Percentiles rank a stretch among this genome's conserved stretches.
Conservation (phyloP, 345 rosid species). For the Syzygium aqueum region DNA sequence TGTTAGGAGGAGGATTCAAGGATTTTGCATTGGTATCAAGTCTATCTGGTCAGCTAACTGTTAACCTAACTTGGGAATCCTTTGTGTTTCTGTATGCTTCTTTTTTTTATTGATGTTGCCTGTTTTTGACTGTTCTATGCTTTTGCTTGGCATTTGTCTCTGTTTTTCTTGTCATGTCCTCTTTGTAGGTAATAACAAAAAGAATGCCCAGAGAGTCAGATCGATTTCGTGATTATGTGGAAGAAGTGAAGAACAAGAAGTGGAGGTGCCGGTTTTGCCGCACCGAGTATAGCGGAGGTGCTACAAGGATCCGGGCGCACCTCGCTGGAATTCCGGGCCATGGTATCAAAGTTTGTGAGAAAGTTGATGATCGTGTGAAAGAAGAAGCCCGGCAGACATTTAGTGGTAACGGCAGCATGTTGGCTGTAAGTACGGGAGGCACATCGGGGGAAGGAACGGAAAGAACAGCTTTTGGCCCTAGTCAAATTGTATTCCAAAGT, state of each 20-base stretch:
- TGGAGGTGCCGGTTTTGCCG: not conserved
- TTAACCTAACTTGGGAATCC: not conserved
- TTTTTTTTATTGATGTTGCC: not conserved
- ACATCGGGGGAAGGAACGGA: not conserved
- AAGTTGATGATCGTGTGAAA: not conserved
- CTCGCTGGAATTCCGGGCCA: not conserved
- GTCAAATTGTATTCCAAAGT: accelerated
- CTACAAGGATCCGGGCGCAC: not conserved
- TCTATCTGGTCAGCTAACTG: not conserved
- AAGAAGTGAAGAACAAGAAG: accelerated
- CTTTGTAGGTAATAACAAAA: not conserved
- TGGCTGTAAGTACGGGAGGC: not conserved
- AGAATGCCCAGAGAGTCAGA: accelerated
- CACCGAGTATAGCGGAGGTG: not conserved
- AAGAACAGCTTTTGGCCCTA: not conserved
- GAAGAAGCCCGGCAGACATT: accelerated
- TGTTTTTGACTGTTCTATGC: not conserved
- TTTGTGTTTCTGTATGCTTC: not conserved
- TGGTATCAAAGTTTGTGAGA: not conserved
- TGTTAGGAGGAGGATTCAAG: not conserved
- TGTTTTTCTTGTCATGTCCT: not conserved
- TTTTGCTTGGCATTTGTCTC: not conserved
- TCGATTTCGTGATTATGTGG: not conserved
- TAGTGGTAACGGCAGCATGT: accelerated
- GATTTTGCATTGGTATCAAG: not conserved